Evolutionary conservation across 768 basidiomycete species (phyloP), one percentile per base, ranked within the genome.

Genomic region (Lentinula lateritia): DNA sequence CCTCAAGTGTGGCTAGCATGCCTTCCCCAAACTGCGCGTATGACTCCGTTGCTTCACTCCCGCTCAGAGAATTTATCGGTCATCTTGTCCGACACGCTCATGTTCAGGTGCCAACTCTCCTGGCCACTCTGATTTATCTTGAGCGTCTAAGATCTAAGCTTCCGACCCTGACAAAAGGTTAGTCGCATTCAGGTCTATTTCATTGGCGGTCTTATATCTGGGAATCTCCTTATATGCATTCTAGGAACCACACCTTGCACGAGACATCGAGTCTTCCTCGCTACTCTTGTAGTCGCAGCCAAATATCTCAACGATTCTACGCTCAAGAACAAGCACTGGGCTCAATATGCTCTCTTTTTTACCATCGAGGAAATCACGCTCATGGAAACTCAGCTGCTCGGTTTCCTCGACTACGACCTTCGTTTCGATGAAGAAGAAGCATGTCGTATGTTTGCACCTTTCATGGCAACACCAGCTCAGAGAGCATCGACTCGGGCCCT

Each of bases 221-320:
- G 43, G 50, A 63, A 16, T 15, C 8, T 16, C 61, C 61, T 72
- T 54, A 63, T 45, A 50, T 61, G n/a, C 55, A 23, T 28, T 5
- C 46, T 62, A 80, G 81, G 94, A 80, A 78, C 52, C 28, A 87
- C 94, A 79, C 84, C 90, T 23, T 97, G 94, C 73, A 96, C 96
- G 20, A 85, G 93, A 39, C 96, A 98, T 70, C 88, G 96, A 52
- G 89, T 99, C 57, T 98, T 99, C 76, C 83, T 99, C 66, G 96
- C 96, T 23, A 89, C 92, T 0, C 88, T 99, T 67, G 98, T 99
- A 74, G 90, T 93, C 45, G 88, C 96, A 23, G 90, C 94, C 64
- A 99, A 99, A 76, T 98, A 98, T 74, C 86, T 98, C 70, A 97
- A 99, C 74, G 93, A 95, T 74, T 90, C 90, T n/a, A 89, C 90